Evolutionary conservation across 1,284 basidiomycete species (phyloP).

Genomic region (Melampsora americana): DNA sequence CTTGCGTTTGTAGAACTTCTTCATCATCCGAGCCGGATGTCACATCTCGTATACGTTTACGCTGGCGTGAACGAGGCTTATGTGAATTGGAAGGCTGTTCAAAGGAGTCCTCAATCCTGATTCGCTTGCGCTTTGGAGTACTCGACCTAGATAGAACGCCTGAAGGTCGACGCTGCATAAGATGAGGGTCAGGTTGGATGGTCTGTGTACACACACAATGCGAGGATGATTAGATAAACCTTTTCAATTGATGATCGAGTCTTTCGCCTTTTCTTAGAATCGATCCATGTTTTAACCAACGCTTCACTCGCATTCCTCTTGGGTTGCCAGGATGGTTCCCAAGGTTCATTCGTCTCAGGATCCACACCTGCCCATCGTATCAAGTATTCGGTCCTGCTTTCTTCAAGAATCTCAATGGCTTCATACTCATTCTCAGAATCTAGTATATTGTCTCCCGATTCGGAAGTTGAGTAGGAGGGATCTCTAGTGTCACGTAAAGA

Average conservation of each 20-base stretch:
- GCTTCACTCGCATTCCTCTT: background rate
- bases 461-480: background rate
- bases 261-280: conserved; percentile 12
- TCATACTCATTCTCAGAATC: conserved; percentile 8
- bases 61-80: background rate
- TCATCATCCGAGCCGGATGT: background rate
- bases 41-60: background rate
- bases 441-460: too few relatives aligned
- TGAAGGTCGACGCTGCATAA: background rate
- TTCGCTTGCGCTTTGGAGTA: background rate
- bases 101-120: background rate
- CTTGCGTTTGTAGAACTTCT: too few relatives aligned
- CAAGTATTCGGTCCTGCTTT: background rate
- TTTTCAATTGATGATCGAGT: conserved; percentile 3
- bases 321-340: conserved; percentile 24
- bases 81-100: background rate
- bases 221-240: background rate
- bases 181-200: background rate
- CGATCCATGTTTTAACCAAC: conserved; percentile 13
- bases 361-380: conserved; percentile 26
- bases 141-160: background rate
- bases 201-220: background rate
- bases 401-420: conserved; percentile 20
- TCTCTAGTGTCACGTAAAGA: too few relatives aligned
- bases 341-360: conserved; percentile 13